These are phyloP conservation scores for Scutellaria baicalensis DNA, from an alignment of 257 asterid genomes.

Conservation along the genomic window DNA sequence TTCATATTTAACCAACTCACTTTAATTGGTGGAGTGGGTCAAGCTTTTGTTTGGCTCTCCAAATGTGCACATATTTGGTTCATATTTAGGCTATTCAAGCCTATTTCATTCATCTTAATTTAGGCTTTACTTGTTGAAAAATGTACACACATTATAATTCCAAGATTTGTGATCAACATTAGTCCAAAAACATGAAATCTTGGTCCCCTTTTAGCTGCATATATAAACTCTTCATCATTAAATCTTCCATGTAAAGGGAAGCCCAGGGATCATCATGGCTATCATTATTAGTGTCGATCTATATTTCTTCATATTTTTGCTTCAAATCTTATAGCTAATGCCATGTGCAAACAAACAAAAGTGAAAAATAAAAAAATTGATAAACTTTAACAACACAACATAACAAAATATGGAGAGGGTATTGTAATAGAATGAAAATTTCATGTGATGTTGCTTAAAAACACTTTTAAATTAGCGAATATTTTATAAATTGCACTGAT, in stretches of 20 bases:
- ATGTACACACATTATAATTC: too few species aligned
- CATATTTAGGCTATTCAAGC: not conserved
- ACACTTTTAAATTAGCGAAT: not conserved
- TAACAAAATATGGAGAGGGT: too few species aligned
- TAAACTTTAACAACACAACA: too few species aligned
- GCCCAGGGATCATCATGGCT: not conserved
- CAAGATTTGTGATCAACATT: not conserved
- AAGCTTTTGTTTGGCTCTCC: not conserved
- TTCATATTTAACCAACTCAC: not conserved
- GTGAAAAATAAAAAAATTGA: too few species aligned
- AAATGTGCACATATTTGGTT: not conserved
- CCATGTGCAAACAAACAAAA: too few species aligned
- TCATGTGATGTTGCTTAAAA: not conserved
- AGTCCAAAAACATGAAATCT: constrained; percentile 19
- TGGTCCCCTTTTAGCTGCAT: constrained; percentile 17
- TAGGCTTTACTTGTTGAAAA: not conserved
- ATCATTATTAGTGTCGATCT: too few species aligned
- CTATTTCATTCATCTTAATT: not conserved
- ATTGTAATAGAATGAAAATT: too few species aligned
- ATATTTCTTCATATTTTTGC: too few species aligned
- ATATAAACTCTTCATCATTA: not conserved
- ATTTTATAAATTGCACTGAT: not conserved
- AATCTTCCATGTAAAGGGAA: constrained; percentile 18
- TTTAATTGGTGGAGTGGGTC: not conserved
- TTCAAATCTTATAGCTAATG: too few species aligned